Evolutionary conservation across 2,329 filamentous ascomycete genomes (phyloP).

Genomic region (Hypoxylon sp.): DNA sequence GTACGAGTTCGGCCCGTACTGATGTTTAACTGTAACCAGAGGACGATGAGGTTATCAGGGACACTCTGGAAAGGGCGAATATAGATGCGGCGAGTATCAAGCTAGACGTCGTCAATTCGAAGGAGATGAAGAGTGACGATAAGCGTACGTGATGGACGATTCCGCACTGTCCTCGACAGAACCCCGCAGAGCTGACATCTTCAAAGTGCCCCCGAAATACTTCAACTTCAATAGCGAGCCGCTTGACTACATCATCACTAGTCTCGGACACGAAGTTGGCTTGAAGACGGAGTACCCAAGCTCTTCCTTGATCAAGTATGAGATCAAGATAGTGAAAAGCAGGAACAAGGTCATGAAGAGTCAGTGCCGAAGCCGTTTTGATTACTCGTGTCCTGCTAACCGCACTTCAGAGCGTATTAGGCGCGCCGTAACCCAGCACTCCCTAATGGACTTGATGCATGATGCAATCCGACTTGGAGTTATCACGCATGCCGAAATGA

Average conservation of each 20-base stretch:
- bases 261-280: conserved; percentile 49
- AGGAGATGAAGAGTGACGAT: conserved; percentile 34
- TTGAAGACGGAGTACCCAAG: conserved; percentile 50
- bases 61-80: conserved; percentile 40
- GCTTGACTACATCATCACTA: conserved; percentile 52
- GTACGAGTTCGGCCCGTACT: not conserved
- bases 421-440: conserved; percentile 50
- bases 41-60: conserved; percentile 50
- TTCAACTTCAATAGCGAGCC: conserved; percentile 48
- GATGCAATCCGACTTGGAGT: conserved; percentile 50
- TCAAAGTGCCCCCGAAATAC: conserved; percentile 44
- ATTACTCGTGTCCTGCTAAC: conserved; percentile 6
- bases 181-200: conserved; percentile 1
- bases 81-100: conserved; percentile 39
- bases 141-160: conserved; percentile 15
- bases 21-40: conserved; percentile 37
- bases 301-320: conserved; percentile 47
- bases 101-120: conserved; percentile 44
- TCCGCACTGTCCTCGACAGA: not conserved
- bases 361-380: conserved; percentile 24
- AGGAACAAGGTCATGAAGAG: conserved; percentile 49
- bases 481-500: conserved; percentile 50
- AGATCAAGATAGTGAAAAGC: conserved; percentile 51
- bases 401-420: conserved; percentile 45
- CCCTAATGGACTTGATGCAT: conserved; percentile 49